A percentile compares a stretch with the other conserved stretches of the same genome.
These are phyloP conservation scores for Talaromyces liani DNA, from an alignment of 495 filamentous ascomycete genomes.

Conservation along the genomic window DNA sequence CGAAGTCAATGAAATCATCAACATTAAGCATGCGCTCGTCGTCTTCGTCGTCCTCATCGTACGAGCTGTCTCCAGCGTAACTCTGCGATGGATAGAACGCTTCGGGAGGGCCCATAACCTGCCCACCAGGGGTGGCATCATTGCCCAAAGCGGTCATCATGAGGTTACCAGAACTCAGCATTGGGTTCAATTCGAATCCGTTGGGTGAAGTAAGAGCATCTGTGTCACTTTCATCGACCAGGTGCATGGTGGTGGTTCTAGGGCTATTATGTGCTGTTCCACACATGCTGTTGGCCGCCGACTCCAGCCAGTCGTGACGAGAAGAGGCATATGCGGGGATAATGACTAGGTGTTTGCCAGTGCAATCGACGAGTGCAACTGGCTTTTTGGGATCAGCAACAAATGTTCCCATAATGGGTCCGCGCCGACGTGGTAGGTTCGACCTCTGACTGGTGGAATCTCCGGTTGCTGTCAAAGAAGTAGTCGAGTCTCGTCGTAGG, in stretches of 20 bases:
- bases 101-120: conserved; percentile 65
- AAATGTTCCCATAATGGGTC: conserved; percentile 51
- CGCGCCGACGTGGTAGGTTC: conserved; percentile 40
- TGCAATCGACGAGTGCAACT: conserved; percentile 62
- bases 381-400: conserved; percentile 56
- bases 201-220: conserved; percentile 42
- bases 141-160: conserved; percentile 66
- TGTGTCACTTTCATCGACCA: conserved; percentile 45
- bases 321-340: conserved; percentile 45
- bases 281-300: conserved; percentile 38
- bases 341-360: conserved; percentile 65
- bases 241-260: conserved; percentile 36
- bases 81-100: conserved; percentile 67
- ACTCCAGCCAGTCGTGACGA: conserved; percentile 43
- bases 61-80: conserved; percentile 47
- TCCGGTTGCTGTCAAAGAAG: conserved; percentile 31
- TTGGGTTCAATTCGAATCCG: conserved; percentile 44
- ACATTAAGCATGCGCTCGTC: conserved; percentile 58
- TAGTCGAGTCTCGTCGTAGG: conserved; percentile 44
- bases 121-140: conserved; percentile 52
- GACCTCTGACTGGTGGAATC: conserved; percentile 45
- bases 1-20: conserved; percentile 67
- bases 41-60: conserved; percentile 52
- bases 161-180: conserved; percentile 62
- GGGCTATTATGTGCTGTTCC: conserved; percentile 50